Percentiles rank a stretch among this genome's conserved stretches.
Evolutionary conservation across 148 eudicot species (phyloP).

Genomic region (Fagopyrum homotropicum): DNA sequence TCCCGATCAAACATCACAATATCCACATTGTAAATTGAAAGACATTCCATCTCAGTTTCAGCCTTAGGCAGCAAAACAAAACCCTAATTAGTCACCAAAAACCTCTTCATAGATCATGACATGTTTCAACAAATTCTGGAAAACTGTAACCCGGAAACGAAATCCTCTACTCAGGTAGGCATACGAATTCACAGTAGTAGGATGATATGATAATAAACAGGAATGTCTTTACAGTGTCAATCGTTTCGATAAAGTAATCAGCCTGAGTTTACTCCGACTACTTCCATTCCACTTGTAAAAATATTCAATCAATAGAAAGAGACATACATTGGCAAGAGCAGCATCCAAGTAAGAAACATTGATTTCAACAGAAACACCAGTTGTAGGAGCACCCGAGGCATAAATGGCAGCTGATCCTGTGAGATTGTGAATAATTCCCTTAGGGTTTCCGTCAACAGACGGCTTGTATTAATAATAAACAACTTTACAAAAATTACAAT

Average conservation of each 20-base stretch:
- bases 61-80: background rate
- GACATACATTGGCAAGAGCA: slow-evolving; percentile 45
- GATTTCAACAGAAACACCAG: slow-evolving; percentile 83
- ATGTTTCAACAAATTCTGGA: background rate
- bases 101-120: background rate
- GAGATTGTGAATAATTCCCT: too few relatives aligned
- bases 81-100: background rate
- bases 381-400: slow-evolving; percentile 32
- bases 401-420: slow-evolving; percentile 64
- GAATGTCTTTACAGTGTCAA: background rate
- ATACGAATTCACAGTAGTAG: too few relatives aligned
- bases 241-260: background rate
- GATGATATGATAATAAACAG: too few relatives aligned
- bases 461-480: too few relatives aligned
- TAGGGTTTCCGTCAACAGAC: too few relatives aligned
- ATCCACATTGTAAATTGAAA: too few relatives aligned
- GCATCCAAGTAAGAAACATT: slow-evolving; percentile 77
- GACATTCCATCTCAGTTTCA: too few relatives aligned
- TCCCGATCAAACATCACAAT: too few relatives aligned
- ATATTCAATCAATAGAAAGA: background rate
- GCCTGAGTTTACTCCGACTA: background rate
- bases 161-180: background rate
- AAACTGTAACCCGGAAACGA: background rate
- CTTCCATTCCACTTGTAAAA: background rate
- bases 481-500: too few relatives aligned